Evolutionary conservation across 2,329 filamentous ascomycete species (phyloP).

Genomic region (Onygenales sp.): DNA sequence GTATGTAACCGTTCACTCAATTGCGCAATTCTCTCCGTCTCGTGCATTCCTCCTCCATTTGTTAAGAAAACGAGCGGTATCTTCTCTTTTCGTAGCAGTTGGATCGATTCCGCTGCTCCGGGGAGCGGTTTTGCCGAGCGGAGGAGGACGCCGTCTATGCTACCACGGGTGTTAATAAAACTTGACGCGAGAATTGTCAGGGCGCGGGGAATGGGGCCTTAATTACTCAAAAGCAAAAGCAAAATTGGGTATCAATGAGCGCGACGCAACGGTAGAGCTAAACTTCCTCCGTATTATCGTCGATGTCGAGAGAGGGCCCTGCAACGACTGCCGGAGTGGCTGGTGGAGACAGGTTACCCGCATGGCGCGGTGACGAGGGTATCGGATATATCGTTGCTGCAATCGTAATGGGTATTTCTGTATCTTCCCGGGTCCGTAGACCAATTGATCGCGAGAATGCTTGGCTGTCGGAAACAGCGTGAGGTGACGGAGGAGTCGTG

Average conservation of each 20-base stretch:
- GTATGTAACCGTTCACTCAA: constrained; percentile 58
- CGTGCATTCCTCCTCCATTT: constrained; percentile 84
- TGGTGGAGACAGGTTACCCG: background rate
- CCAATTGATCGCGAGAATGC: background rate
- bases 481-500: background rate
- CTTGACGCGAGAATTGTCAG: background rate
- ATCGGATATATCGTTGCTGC: background rate
- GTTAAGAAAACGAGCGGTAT: constrained; percentile 93
- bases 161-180: constrained; percentile 19
- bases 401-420: background rate
- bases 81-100: constrained; percentile 59
- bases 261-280: constrained; percentile 1
- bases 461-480: background rate
- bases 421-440: background rate
- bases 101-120: constrained; percentile 64
- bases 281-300: constrained; percentile 2
- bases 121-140: constrained; percentile 71
- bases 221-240: constrained; percentile 38
- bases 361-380: constrained; percentile 3
- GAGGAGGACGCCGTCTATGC: constrained; percentile 91
- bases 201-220: background rate
- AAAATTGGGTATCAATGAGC: constrained; percentile 24
- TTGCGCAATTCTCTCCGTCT: constrained; percentile 62
- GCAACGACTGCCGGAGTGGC: background rate
- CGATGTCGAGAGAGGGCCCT: background rate